Evolutionary conservation across 768 basidiomycete genomes (phyloP).

Genomic region (Astraeus odoratus): DNA sequence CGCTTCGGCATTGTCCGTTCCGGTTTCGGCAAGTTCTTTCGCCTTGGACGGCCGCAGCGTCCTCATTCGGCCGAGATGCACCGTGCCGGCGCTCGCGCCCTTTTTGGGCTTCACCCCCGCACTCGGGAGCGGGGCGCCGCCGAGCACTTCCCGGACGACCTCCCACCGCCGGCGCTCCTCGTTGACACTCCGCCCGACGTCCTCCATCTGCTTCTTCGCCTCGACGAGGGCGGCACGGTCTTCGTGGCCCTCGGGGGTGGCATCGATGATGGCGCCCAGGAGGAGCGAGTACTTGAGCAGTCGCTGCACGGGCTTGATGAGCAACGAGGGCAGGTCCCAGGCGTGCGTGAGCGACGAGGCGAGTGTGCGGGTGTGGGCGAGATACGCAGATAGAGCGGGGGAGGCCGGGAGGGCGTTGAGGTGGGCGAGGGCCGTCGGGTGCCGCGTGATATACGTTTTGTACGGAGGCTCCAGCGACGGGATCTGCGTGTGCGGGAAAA

Average conservation of each 20-base stretch:
- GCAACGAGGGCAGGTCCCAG: slow-evolving; percentile 88
- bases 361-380: slow-evolving; percentile 56
- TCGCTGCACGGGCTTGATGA: slow-evolving; percentile 97
- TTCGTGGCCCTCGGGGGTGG: slow-evolving; percentile 60
- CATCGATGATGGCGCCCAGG: slow-evolving; percentile 66
- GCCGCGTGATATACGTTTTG: slow-evolving; percentile 75
- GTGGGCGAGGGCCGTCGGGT: slow-evolving; percentile 67
- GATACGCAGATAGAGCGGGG: slow-evolving; percentile 52
- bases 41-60: slow-evolving; percentile 33
- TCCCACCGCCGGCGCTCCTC: slow-evolving; percentile 72
- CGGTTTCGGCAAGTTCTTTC: slow-evolving; percentile 24
- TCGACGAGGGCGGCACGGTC: slow-evolving; percentile 42
- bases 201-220: slow-evolving; percentile 47
- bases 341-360: slow-evolving; percentile 74
- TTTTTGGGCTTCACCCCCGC: slow-evolving; percentile 34
- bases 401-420: slow-evolving; percentile 40
- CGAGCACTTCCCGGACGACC: slow-evolving; percentile 70
- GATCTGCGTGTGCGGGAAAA: slow-evolving; percentile 36
- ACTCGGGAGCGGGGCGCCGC: slow-evolving; percentile 28
- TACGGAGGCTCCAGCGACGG: slow-evolving; percentile 67
- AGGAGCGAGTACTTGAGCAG: slow-evolving; percentile 92
- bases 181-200: slow-evolving; percentile 69
- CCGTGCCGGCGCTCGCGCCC: slow-evolving; percentile 39
- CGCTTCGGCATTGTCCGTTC: slow-evolving; percentile 34
- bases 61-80: slow-evolving; percentile 59